Evolutionary conservation across 1,284 basidiomycete species (phyloP), one percentile per base, ranked within the genome.

Genomic region (Cystobasidiaceae sp.): DNA sequence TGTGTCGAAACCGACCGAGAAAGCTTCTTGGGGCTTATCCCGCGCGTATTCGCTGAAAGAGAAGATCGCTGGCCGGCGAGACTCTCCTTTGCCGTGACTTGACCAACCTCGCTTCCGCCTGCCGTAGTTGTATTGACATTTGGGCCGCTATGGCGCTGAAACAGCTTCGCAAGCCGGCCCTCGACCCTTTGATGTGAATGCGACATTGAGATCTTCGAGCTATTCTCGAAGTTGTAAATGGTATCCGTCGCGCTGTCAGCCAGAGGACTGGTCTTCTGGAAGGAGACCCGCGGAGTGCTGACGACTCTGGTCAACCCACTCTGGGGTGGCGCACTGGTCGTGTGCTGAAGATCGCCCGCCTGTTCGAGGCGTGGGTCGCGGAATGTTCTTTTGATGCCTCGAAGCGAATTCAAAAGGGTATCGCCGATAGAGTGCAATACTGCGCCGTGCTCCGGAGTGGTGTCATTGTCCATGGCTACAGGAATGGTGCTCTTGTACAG

Each of bases 401-500:
- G 30, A 4, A 57, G 23, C 15, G 21, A 28, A 28, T 48, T 19
- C 2, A 64, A 27, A 6, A 33, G 13, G n/a, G 41, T 44, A 19
- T 44, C 49, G 9, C 44, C 30, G 17, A 51, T 13, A 21, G 21
- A 21, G 19, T 33, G 39, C 4, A 28, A 13, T n/a, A n/a, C 41
- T 27, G n/a, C 3, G 7, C 17, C 21, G 15, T 33, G 17, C 15
- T 62, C 49, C 49, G 34, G 33, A n/a, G 11, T 17, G 4, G 25
- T 32, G 27, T 27, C 51, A 33, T 44, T 33, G 43, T 27, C 25
- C 7, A 13, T 13, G 39, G 11, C 39, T 15, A 55, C 30, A 1
- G 11, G 23, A 25, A 56, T 48, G 9, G 37, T 64, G 21, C 33
- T 41, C 45, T 68, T 68, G 33, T 45, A 68, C 6, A 68, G 58